Percentiles rank a stretch among this genome's conserved stretches.
Evolutionary conservation across 2,329 filamentous ascomycete species (phyloP).

Genomic region (Dothideomycetidae sp.): DNA sequence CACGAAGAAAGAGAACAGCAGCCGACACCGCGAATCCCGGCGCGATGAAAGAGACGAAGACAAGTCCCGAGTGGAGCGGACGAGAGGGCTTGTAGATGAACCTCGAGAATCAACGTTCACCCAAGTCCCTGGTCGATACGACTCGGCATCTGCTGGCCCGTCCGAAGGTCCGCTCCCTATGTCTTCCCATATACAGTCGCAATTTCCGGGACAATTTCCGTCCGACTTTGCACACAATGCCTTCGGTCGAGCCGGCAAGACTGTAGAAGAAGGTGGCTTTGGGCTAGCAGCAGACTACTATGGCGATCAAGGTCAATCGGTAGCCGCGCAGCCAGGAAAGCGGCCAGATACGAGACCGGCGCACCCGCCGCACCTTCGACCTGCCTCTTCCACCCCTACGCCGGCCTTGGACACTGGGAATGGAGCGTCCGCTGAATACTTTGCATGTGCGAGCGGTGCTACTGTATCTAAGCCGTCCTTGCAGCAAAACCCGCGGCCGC

Average conservation of each 20-base stretch:
- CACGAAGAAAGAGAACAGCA: conserved; percentile 12
- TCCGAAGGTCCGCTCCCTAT: conserved; percentile 13
- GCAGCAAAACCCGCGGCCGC: conserved; percentile 21
- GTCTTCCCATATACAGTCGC: conserved; percentile 25
- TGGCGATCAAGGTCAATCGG: conserved; percentile 46
- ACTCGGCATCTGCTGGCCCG: conserved; percentile 13
- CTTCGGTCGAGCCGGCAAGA: conserved; percentile 28
- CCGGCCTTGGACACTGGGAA: conserved; percentile 47
- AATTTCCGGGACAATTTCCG: conserved; percentile 46
- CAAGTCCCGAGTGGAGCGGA: conserved; percentile 13
- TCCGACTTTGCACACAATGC: conserved; percentile 28
- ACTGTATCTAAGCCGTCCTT: conserved; percentile 32
- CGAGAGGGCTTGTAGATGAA: conserved; percentile 11
- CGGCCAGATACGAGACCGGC: conserved; percentile 40
- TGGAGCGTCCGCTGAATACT: conserved; percentile 46
- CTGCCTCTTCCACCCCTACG: conserved; percentile 36
- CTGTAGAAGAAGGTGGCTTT: conserved; percentile 22
- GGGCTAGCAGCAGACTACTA: conserved; percentile 47
- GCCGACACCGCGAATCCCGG: conserved; percentile 2
- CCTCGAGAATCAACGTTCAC: conserved; percentile 15
- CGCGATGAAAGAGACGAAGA: conserved; percentile 9
- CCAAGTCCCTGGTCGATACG: conserved; percentile 21
- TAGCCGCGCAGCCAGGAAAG: conserved; percentile 45
- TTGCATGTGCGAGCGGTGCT: conserved; percentile 16
- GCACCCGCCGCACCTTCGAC: conserved; percentile 39